phyloP scores from a whole-genome alignment of 495 filamentous ascomycete species.

The Platismatia glauca region DNA sequence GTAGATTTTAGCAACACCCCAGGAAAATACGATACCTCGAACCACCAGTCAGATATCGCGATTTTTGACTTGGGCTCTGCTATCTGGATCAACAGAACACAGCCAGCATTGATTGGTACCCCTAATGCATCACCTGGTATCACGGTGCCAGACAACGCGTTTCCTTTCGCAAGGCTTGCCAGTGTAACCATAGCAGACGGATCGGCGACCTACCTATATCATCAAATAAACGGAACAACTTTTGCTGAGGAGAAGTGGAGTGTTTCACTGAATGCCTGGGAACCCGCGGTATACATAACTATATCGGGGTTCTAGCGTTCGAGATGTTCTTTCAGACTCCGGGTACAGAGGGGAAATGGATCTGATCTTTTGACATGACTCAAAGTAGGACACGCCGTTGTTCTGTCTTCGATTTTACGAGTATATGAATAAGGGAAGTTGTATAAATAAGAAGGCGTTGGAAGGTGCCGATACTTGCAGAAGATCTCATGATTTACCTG shows the following conservation, averaged over 20 bases:
- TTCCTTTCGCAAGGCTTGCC: background rate
- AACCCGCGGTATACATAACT: background rate
- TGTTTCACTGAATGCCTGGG: background rate
- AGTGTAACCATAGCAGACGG: background rate
- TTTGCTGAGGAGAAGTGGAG: background rate
- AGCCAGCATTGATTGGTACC: background rate
- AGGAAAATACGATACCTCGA: too few relatives aligned
- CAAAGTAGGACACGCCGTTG: too few relatives aligned
- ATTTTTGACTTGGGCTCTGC: background rate
- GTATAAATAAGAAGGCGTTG: too few relatives aligned
- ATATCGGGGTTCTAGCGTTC: background rate
- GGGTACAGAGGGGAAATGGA: background rate
- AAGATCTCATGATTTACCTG: too few relatives aligned
- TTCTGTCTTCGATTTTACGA: too few relatives aligned
- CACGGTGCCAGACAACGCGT: background rate
- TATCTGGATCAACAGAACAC: background rate
- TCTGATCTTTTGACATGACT: too few relatives aligned
- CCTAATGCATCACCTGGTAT: background rate
- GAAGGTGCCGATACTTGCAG: too few relatives aligned
- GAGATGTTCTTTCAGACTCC: background rate
- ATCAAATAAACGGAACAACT: background rate
- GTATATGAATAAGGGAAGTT: too few relatives aligned
- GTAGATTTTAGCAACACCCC: too few relatives aligned
- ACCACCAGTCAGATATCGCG: background rate
- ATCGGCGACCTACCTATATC: background rate